phyloP scores from a whole-genome alignment of 495 filamentous ascomycete species.

The Monascus purpureus region DNA sequence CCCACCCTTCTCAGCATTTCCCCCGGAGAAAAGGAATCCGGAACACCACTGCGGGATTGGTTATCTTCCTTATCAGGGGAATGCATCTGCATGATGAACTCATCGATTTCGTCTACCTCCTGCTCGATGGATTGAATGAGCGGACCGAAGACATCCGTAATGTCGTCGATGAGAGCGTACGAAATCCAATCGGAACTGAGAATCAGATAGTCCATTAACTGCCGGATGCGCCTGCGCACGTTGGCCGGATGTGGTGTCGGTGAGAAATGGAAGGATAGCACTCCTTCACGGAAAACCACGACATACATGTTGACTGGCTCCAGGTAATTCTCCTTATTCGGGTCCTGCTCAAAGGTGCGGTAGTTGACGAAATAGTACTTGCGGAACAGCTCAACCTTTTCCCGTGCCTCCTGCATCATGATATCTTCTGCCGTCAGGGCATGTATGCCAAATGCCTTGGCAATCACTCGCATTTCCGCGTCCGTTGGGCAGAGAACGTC shows the following conservation, averaged over 20 bases:
- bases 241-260: constrained; percentile 90
- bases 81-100: constrained; percentile 64
- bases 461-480: constrained; percentile 78
- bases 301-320: constrained; percentile 97
- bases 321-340: constrained; percentile 71
- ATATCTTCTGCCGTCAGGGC: constrained; percentile 93
- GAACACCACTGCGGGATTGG: constrained; percentile 8
- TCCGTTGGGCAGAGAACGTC: constrained; percentile 86
- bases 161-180: constrained; percentile 95
- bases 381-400: constrained; percentile 94
- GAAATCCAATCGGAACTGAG: constrained; percentile 95
- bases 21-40: constrained; percentile 41
- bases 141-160: constrained; percentile 88
- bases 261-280: constrained; percentile 90
- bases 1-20: constrained; percentile 86
- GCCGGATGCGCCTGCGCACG: constrained; percentile 81
- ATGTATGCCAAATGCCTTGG: constrained; percentile 89
- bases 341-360: constrained; percentile 90
- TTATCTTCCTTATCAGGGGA: constrained; percentile 32
- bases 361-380: constrained; percentile 99
- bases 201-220: constrained; percentile 87
- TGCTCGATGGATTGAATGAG: constrained; percentile 79
- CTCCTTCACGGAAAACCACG: constrained; percentile 89
- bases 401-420: constrained; percentile 88
- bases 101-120: constrained; percentile 83